Conservation (phyloP, 306 rosid genomes). For the Cajanus cajan region DNA sequence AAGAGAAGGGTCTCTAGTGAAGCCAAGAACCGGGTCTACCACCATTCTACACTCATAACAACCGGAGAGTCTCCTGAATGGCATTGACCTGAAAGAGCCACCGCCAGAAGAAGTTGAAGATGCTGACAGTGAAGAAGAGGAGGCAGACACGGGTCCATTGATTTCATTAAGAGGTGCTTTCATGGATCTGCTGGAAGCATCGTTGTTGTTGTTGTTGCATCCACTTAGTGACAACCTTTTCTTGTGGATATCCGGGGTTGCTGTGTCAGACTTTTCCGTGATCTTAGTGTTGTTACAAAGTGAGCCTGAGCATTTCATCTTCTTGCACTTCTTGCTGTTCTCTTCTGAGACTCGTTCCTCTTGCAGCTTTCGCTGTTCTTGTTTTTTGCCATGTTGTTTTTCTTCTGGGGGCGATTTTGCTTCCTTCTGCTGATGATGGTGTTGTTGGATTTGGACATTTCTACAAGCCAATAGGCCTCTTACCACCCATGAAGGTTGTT, state of each 20-base stretch:
- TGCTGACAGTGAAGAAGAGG: slow-evolving; percentile 67
- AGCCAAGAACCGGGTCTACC: slow-evolving; percentile 86
- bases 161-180: slow-evolving; percentile 66
- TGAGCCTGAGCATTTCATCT: slow-evolving; percentile 89
- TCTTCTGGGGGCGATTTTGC: slow-evolving; percentile 34
- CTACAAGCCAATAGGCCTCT: slow-evolving; percentile 75
- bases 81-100: slow-evolving; percentile 82
- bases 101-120: slow-evolving; percentile 60
- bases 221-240: slow-evolving; percentile 55
- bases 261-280: slow-evolving; percentile 67
- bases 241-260: slow-evolving; percentile 61
- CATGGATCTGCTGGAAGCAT: slow-evolving; percentile 70
- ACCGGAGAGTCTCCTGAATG: slow-evolving; percentile 87
- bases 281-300: slow-evolving; percentile 84
- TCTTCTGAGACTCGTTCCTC: slow-evolving; percentile 62
- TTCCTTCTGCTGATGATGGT: slow-evolving; percentile 39
- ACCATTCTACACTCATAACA: slow-evolving; percentile 97
- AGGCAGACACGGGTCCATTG: slow-evolving; percentile 54
- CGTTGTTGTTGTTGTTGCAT: slow-evolving; percentile 40
- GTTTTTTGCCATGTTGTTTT: slow-evolving; percentile 43
- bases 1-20: slow-evolving; percentile 82
- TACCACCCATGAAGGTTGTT: slow-evolving; percentile 76
- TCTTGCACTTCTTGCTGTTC: slow-evolving; percentile 72
- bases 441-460: slow-evolving; percentile 54
- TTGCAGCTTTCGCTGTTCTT: slow-evolving; percentile 43